Evolutionary conservation across 2,329 filamentous ascomycete genomes (phyloP).

Genomic region (Torrubiellomyces zombiae): DNA sequence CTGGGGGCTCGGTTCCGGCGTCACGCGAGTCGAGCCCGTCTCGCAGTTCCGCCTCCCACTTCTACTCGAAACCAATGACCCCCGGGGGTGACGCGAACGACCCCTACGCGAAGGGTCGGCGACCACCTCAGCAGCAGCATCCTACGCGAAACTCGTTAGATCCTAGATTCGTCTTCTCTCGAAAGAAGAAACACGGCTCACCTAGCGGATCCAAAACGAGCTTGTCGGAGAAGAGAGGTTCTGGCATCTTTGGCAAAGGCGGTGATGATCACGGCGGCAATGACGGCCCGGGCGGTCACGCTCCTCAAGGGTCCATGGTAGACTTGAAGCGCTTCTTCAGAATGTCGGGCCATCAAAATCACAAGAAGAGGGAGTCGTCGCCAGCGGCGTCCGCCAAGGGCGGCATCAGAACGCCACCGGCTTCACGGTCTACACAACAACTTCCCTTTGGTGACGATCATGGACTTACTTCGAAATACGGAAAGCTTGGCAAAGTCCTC

Average conservation of each 20-base stretch:
- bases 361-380: slow-evolving; percentile 51
- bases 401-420: slow-evolving; percentile 29
- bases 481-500: slow-evolving; percentile 85
- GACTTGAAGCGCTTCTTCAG: slow-evolving; percentile 96
- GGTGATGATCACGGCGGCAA: slow-evolving; percentile 16
- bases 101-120: slow-evolving; percentile 70
- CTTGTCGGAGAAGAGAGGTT: slow-evolving; percentile 37
- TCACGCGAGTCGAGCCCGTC: slow-evolving; percentile 50
- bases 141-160: slow-evolving; percentile 50
- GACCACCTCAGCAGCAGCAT: slow-evolving; percentile 51
- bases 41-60: slow-evolving; percentile 42
- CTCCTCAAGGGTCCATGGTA: slow-evolving; percentile 63
- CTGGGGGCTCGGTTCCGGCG: slow-evolving; percentile 36
- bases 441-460: slow-evolving; percentile 92
- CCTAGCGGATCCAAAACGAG: slow-evolving; percentile 34
- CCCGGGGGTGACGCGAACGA: slow-evolving; percentile 68
- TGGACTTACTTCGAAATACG: slow-evolving; percentile 78
- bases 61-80: slow-evolving; percentile 59
- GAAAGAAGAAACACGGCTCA: slow-evolving; percentile 51
- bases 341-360: slow-evolving; percentile 53
- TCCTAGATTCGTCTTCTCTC: slow-evolving; percentile 67
- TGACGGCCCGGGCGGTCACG: slow-evolving; percentile 11
- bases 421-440: slow-evolving; percentile 35
- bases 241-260: slow-evolving; percentile 21
- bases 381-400: slow-evolving; percentile 39